phyloP scores from a whole-genome alignment of 371 early-diverging fungal genomes.

The Amoeboaphelidium occidentale region DNA sequence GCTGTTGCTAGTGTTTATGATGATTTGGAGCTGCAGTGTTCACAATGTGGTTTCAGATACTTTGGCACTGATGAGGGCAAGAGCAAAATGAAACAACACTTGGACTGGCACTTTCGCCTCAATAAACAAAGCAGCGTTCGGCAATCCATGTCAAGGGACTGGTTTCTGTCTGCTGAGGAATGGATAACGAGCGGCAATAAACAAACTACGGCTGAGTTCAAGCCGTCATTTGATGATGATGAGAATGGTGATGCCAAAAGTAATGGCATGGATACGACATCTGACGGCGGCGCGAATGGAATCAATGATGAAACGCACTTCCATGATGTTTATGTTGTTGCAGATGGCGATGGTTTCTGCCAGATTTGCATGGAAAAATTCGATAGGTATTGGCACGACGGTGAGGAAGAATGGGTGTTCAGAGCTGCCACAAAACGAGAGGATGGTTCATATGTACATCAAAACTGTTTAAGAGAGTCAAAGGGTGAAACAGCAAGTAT shows the following conservation, averaged over 20 bases:
- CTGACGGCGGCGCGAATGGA: not conserved
- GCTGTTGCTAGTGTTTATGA: constrained; percentile 42
- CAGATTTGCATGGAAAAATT: constrained; percentile 68
- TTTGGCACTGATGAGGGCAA: constrained; percentile 31
- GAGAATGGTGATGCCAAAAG: not conserved
- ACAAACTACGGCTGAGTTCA: not conserved
- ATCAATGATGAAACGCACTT: not conserved
- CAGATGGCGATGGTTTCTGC: constrained; percentile 34
- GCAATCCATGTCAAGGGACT: constrained; percentile 49
- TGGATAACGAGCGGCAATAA: constrained; percentile 13
- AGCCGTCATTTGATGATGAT: not conserved
- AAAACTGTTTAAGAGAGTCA: not conserved
- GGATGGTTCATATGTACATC: constrained; percentile 7
- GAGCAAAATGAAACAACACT: constrained; percentile 46
- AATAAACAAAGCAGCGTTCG: constrained; percentile 51
- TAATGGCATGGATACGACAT: not conserved
- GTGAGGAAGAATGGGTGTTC: constrained; percentile 70
- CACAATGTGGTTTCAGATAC: constrained; percentile 70
- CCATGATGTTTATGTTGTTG: not conserved
- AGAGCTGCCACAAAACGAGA: constrained; percentile 46
- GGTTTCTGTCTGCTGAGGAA: constrained; percentile 48
- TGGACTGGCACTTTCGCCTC: constrained; percentile 83
- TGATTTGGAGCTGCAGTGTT: constrained; percentile 47
- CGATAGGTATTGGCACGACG: constrained; percentile 58
- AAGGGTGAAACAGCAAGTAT: too few relatives aligned